These are phyloP conservation scores for Paramecium sexaurelia DNA, from an alignment of 73 alveolate species.

Conservation along the genomic window DNA sequence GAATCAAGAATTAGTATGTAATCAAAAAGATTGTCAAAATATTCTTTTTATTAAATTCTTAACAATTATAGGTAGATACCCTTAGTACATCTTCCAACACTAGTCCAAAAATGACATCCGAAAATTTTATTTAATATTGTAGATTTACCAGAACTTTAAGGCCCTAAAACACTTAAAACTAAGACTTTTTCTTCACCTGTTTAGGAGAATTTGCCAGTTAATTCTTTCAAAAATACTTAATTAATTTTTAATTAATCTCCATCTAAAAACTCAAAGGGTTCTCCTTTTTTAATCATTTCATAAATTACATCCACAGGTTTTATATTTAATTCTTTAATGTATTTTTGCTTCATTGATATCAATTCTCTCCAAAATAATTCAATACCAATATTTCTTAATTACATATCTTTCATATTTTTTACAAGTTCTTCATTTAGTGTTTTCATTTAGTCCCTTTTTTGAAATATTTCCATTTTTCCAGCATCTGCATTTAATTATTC, in stretches of 20 bases:
- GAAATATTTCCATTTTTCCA: background rate
- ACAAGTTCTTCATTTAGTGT: background rate
- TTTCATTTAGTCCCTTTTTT: too few species aligned
- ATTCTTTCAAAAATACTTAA: background rate
- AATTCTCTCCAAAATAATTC: constrained; percentile 64
- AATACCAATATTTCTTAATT: background rate
- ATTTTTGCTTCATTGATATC: background rate
- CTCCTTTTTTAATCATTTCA: constrained; percentile 44
- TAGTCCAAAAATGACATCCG: constrained; percentile 70
- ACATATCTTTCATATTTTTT: background rate
- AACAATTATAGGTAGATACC: constrained; percentile 48
- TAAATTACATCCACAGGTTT: background rate
- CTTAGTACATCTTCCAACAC: constrained; percentile 72
- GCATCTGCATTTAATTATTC: background rate
- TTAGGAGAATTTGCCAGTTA: background rate
- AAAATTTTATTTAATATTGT: constrained; percentile 63
- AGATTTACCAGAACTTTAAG: constrained; percentile 72
- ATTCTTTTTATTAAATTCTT: background rate
- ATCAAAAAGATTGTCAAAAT: background rate
- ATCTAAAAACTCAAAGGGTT: constrained; percentile 70
- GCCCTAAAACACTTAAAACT: constrained; percentile 65
- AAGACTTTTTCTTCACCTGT: background rate
- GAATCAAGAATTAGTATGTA: constrained; percentile 60
- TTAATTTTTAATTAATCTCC: constrained; percentile 62
- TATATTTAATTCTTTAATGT: background rate